Conservation (phyloP, 768 basidiomycete genomes). For the Mycena amicta region DNA sequence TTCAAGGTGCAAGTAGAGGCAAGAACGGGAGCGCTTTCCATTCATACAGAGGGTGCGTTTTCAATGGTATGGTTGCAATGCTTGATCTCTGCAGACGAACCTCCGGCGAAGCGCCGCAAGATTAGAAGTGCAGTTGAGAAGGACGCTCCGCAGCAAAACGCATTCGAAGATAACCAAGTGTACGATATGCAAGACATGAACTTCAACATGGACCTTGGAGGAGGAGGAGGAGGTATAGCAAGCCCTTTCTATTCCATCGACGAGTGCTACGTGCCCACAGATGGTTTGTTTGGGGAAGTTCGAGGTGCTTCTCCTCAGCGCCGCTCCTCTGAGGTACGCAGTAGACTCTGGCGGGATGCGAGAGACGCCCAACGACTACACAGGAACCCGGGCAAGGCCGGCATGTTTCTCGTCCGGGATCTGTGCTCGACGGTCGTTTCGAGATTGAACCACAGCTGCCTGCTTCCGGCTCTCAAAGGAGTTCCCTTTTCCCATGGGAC, state of each 20-base stretch:
- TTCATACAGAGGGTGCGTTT: slow-evolving; percentile 39
- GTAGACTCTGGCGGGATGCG: background rate
- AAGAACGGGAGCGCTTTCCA: slow-evolving; percentile 46
- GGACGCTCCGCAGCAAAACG: slow-evolving; percentile 9
- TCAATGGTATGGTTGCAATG: background rate
- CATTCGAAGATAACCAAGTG: slow-evolving; percentile 10
- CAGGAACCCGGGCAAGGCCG: slow-evolving; percentile 89
- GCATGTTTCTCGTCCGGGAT: slow-evolving; percentile 60
- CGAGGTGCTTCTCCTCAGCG: slow-evolving; percentile 16
- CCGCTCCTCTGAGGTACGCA: slow-evolving; percentile 61
- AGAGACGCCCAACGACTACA: background rate
- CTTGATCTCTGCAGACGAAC: slow-evolving; percentile 36
- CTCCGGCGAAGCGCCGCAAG: slow-evolving; percentile 52
- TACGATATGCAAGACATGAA: slow-evolving; percentile 18
- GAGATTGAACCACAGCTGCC: slow-evolving; percentile 42
- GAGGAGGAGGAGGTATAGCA: background rate
- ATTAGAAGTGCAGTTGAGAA: slow-evolving; percentile 22
- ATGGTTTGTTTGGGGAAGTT: background rate
- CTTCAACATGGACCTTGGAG: background rate
- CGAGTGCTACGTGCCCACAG: background rate
- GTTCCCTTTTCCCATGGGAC: slow-evolving; percentile 83
- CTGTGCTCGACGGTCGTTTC: slow-evolving; percentile 50
- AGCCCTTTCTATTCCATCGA: background rate
- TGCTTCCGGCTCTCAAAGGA: slow-evolving; percentile 60
- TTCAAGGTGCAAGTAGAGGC: slow-evolving; percentile 73